Evolutionary conservation across 805 yeast genomes (phyloP), one percentile per base, ranked within the genome.

Genomic region (Saccharomycopsis babjevae): DNA sequence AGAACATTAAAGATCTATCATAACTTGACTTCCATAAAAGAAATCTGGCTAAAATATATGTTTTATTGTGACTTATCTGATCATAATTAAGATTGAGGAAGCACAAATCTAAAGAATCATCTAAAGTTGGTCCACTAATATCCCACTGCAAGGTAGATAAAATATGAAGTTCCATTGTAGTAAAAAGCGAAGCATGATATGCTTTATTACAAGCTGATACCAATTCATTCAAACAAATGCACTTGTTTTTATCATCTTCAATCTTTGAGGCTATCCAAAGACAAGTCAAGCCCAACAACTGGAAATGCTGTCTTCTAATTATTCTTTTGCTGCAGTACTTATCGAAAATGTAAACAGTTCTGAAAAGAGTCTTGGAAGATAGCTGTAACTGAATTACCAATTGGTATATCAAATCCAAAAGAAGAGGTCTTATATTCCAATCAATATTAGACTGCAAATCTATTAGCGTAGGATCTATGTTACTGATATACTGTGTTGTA

Each of bases 391-490:
- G 84, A 60, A 84, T 79, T 72, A 84, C 85, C 60, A 83, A 77
- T 55, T 91, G 93, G 72, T 90, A 78, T 46, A 91, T 74, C 68
- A 91, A 92, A 69, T 91, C 96, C 60, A 93, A 83, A 60, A 93
- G 76, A 66, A 85, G 83, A 25, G 85, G 83, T 68, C 98, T 81
- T 82, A 90, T 87, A 60, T 77, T 78, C 84, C 92, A 84, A 58
- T 84, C 82, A 57, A 92, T 78, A 70, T 90, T 96, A 1, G 97
- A 97, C 72, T 92, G 98, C 61, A 85, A 80, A 64, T 85, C 90
- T 65, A 90, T 86, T 81, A 89, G 81, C 70, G 80, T 66, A 64
- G 83, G 70, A 71, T 79, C 73, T 63, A 63, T 57, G 22, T 25
- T 50, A 32, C 42, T 50, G 13, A n/a, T 52, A 55, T 54, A 18